Percentiles rank a stretch among this genome's conserved stretches.
phyloP scores from a whole-genome alignment of 768 basidiomycete genomes.

The Pulveroboletus sp. region DNA sequence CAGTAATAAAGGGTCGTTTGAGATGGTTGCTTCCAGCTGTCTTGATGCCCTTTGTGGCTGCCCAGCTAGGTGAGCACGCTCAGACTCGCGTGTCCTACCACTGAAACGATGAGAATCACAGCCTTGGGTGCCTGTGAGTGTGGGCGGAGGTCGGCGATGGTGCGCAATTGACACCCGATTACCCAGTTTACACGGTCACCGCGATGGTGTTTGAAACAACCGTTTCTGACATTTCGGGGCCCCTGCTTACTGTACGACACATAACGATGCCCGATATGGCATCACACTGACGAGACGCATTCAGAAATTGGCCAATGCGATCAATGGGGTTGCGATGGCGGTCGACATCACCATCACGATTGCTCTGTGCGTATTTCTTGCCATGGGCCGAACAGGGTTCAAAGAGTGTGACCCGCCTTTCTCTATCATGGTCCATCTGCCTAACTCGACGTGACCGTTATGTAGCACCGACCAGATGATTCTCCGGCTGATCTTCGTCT shows the following conservation, averaged over 20 bases:
- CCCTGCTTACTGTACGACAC: constrained; percentile 17
- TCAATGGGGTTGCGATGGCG: constrained; percentile 12
- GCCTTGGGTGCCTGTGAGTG: constrained; percentile 16
- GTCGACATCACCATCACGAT: constrained; percentile 21
- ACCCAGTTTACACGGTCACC: constrained; percentile 14
- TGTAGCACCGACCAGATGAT: constrained; percentile 24
- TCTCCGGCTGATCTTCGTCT: constrained; percentile 22
- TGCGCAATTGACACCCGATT: constrained; percentile 2
- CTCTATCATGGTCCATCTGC: no score
- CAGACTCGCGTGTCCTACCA: neutral
- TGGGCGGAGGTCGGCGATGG: neutral
- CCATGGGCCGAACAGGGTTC: constrained; percentile 23
- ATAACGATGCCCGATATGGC: neutral
- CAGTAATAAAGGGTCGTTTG: constrained; percentile 14
- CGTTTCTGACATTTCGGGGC: constrained; percentile 13
- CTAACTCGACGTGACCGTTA: neutral
- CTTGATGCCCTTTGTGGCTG: constrained; percentile 15
- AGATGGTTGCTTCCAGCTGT: constrained; percentile 18
- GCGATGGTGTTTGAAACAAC: constrained; percentile 13
- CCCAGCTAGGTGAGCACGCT: constrained; percentile 13
- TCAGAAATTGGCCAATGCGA: constrained; percentile 13
- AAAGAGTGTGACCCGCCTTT: constrained; percentile 9
- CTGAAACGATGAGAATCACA: constrained; percentile 5
- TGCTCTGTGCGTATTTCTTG: constrained; percentile 18
- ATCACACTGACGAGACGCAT: constrained; percentile 2